Conservation (phyloP, 805 yeast species). For the Priceomyces carsonii region DNA sequence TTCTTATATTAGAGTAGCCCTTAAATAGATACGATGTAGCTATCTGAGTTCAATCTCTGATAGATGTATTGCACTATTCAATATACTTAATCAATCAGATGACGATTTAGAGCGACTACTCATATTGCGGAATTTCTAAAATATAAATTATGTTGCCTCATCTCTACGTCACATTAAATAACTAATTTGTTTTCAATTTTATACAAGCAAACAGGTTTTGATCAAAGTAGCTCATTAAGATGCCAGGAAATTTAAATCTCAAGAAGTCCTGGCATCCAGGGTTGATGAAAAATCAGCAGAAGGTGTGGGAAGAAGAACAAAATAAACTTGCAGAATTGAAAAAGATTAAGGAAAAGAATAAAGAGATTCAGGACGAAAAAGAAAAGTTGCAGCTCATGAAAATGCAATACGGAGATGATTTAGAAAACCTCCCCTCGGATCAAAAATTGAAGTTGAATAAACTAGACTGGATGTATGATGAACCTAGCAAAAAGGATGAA, state of each 20-base stretch:
- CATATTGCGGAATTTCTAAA: too few relatives aligned
- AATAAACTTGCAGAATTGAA: constrained; percentile 70
- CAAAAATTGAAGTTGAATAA: constrained; percentile 44
- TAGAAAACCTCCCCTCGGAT: constrained; percentile 32
- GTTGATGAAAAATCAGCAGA: constrained; percentile 76
- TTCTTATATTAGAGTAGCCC: constrained; percentile 1
- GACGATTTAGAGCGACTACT: too few relatives aligned
- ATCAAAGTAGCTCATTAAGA: constrained; percentile 10
- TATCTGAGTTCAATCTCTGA: too few relatives aligned
- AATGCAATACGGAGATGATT: constrained; percentile 44
- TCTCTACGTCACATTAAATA: too few relatives aligned
- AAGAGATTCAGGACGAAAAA: constrained; percentile 62
- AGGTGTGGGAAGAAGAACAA: constrained; percentile 82
- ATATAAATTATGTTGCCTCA: too few relatives aligned
- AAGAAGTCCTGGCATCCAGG: constrained; percentile 98
- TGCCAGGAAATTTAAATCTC: constrained; percentile 80
- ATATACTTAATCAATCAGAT: too few relatives aligned
- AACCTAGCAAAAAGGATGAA: constrained; percentile 41
- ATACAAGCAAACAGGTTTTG: too few relatives aligned
- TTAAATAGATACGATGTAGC: constrained; percentile 3
- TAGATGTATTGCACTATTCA: too few relatives aligned
- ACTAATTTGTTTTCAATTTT: too few relatives aligned
- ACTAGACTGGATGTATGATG: constrained; percentile 87
- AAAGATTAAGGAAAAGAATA: constrained; percentile 59
- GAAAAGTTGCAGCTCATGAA: constrained; percentile 57